Conservation (phyloP, 805 yeast species). For the Spathaspora hagerdaliae region DNA sequence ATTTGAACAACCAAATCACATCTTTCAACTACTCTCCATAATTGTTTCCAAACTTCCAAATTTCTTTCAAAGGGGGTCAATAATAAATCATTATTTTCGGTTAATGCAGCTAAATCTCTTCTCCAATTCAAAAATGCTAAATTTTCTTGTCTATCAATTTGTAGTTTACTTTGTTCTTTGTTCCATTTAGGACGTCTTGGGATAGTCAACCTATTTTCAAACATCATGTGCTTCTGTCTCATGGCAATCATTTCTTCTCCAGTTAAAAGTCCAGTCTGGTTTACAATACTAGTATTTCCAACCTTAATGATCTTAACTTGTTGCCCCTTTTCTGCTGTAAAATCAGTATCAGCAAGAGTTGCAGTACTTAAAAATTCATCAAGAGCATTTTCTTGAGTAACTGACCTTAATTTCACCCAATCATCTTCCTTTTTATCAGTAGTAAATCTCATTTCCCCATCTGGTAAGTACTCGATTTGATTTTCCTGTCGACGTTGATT, state of each 20-base stretch:
- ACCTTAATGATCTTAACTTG: constrained; percentile 82
- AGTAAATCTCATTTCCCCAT: constrained; percentile 85
- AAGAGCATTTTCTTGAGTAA: constrained; percentile 88
- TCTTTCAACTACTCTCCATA: constrained; percentile 97
- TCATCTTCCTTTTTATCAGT: constrained; percentile 79
- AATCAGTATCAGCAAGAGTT: constrained; percentile 92
- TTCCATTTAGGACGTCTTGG: constrained; percentile 94
- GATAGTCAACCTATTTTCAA: constrained; percentile 69
- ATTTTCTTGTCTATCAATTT: constrained; percentile 83
- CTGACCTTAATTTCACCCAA: constrained; percentile 89
- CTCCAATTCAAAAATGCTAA: constrained; percentile 94
- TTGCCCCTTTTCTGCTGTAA: constrained; percentile 83
- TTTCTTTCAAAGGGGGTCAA: constrained; percentile 97
- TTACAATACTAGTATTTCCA: constrained; percentile 45
- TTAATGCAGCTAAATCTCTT: constrained; percentile 77
- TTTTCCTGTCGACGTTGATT: constrained; percentile 70
- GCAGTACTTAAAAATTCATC: constrained; percentile 96
- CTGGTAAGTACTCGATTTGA: constrained; percentile 68
- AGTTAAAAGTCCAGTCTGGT: constrained; percentile 49
- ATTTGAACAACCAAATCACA: constrained; percentile 93
- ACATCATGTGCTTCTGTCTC: constrained; percentile 59
- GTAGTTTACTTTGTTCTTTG: constrained; percentile 61
- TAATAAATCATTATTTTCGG: constrained; percentile 78
- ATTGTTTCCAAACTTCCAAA: constrained; percentile 95
- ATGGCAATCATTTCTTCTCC: constrained; percentile 62